Evolutionary conservation across 2,329 filamentous ascomycete species (phyloP), one percentile per base, ranked within the genome.

Genomic region (Cordyceps tenuipes): DNA sequence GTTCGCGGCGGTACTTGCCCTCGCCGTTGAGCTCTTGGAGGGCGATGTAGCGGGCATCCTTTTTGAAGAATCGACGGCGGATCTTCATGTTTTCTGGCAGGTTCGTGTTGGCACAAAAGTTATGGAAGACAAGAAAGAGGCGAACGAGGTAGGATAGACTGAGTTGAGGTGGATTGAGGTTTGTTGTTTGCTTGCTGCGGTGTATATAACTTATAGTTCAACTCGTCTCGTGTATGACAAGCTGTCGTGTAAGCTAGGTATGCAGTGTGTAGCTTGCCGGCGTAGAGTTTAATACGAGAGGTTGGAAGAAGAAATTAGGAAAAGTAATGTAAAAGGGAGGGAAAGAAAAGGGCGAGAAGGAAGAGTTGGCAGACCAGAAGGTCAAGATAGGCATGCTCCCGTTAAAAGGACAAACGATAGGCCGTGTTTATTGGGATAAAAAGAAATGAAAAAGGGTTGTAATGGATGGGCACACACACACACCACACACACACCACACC

Each of bases 31-130:
- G 50, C 17, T 60, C 57, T n/a, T 50, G 15, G 41, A 60, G 57
- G 43, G 57, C 57, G 34, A 60, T 60, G 23, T 60, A 60, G 10
- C 57, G 13, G 15, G 49, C 29, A 7, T 60, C 49, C 17, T 53
- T 43, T 29, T 19, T 31, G 34, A 60, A 60, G 31, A 60, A 48
- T 31, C 57, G 57, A 9, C 23, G 15, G 21, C 57, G 57, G 43
- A 60, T 60, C 17, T 48, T 49, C 39, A 34, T 43, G 13, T 7
- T 8, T 51, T 51, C 19, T 23, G 21, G 2, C 7, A n/a, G 3
- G 43, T 47, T 3, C 26, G 23, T 26, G 44, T 12, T 2, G 48
- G n/a, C 3, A n/a, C 15, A 13, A 5, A 43, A 17, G 19, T 15
- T 5, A 15, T 5, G 8, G 7, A 15, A 8, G 41, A 43, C 17